Base-by-base conservation (phyloP, 495 filamentous ascomycete genomes). In the Aspergillus coremiiformis region DNA sequence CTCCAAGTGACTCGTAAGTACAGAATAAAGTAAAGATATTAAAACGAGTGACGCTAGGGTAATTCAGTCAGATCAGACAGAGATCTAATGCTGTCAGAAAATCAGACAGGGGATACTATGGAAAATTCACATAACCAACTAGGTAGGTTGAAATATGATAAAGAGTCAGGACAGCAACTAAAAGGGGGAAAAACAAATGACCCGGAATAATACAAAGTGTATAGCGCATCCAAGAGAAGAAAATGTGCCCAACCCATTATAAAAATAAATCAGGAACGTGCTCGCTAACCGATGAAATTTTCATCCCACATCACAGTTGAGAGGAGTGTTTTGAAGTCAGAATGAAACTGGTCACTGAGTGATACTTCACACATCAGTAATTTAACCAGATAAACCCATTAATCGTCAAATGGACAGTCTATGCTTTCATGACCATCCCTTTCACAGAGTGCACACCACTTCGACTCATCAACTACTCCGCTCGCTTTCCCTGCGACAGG, bases 401-500 rank as follows among this genome's bases (percentile, higher is more conserved):
- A 86, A 63, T 92, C 89, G 66, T 96, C 91, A 69, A 94, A 86
- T 12, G 91, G 92, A 73, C 92, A 97, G 66, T 94, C 88, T 53
- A 94, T 89, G 62, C 90, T 95, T 66, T 93, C 87, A 62, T 99
- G 93, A 26, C 93, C 93, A 62, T 97, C 94, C 48, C 86, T 80
- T 74, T 99, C 93, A 66, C 93, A 99, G 41, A 97, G 74, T 47
- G 94, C 93, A 71, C 93, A 99, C 93, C 93, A 99, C 70, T 93
- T 95, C 50, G 81, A 75, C 56, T 82, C 81, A 60, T 98, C 89
- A 52, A 93, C 78, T 29, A 86, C 73, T 1, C 83, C 84, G 44
- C 80, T 88, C 49, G 85, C 82, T 73, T 93, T 96, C 32, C 89
- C 91, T 4, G 87, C 84, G 10, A 86, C 79, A 7, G 72, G 65